Percentiles rank a stretch among this genome's conserved stretches.
Conservation (phyloP, 1,284 basidiomycete genomes). For the Tilletia caries region DNA sequence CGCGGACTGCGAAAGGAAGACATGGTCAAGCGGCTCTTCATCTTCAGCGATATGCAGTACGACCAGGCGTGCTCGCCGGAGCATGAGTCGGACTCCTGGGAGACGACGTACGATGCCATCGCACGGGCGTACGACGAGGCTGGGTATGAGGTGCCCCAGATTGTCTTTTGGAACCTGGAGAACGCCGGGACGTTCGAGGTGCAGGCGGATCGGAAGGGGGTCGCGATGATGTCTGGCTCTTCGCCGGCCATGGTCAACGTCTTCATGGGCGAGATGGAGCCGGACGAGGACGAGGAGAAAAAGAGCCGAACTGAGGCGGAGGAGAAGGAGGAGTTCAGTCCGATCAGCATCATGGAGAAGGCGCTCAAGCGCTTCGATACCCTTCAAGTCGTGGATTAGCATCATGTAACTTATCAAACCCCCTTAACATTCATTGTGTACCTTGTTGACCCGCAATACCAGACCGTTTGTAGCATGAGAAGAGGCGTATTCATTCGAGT, state of each 20-base stretch:
- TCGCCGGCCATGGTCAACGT: conserved; percentile 68
- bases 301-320: neutral
- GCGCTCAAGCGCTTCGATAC: conserved; percentile 60
- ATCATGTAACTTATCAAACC: too few relatives aligned
- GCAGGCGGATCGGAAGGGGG: conserved; percentile 60
- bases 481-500: too few relatives aligned
- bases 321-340: conserved; percentile 43
- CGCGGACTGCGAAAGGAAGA: conserved; percentile 64
- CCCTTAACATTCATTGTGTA: too few relatives aligned
- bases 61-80: conserved; percentile 59
- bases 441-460: too few relatives aligned
- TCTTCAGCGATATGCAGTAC: conserved; percentile 76
- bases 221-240: conserved; percentile 68
- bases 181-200: conserved; percentile 43
- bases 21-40: conserved; percentile 70
- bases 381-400: neutral
- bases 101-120: conserved; percentile 66
- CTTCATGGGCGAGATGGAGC: conserved; percentile 55
- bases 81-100: conserved; percentile 35
- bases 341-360: conserved; percentile 62
- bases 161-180: conserved; percentile 63
- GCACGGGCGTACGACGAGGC: conserved; percentile 60
- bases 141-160: conserved; percentile 67
- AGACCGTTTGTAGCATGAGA: too few relatives aligned
- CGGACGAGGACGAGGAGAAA: conserved; percentile 44